These are phyloP conservation scores for Phytophthora tubulina DNA, from an alignment of 352 stramenopile species.

Conservation along the genomic window DNA sequence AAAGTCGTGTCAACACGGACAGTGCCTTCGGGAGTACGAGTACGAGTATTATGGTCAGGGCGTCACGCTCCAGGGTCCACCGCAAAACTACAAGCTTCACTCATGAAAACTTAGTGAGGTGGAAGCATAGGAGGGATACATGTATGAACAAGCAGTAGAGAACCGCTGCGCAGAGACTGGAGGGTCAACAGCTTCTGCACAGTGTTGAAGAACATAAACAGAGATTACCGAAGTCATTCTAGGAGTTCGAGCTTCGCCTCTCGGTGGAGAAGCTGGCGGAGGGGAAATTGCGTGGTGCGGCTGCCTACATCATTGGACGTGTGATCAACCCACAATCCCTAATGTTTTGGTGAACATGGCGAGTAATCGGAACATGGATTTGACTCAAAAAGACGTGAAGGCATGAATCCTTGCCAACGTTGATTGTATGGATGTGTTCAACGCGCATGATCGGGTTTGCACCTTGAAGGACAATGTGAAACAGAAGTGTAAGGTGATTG, in stretches of 20 bases:
- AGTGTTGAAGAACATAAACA: slow-evolving; percentile 7
- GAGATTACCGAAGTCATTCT: not conserved
- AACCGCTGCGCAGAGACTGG: slow-evolving; percentile 11
- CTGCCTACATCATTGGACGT: slow-evolving; percentile 5
- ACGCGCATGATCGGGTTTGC: not conserved
- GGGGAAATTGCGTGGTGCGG: not conserved
- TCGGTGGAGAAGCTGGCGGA: not conserved
- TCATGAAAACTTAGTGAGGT: slow-evolving; percentile 16
- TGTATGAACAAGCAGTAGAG: slow-evolving; percentile 9
- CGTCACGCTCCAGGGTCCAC: slow-evolving; percentile 10
- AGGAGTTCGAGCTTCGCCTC: slow-evolving; percentile 3
- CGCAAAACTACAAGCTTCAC: slow-evolving; percentile 8
- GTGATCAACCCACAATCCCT: not conserved
- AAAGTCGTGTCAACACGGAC: slow-evolving; percentile 12
- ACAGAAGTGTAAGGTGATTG: slow-evolving; percentile 10
- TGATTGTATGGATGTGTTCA: not conserved
- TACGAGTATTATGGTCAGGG: not conserved
- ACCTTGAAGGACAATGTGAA: not conserved
- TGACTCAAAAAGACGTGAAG: slow-evolving; percentile 19
- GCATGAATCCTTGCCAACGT: slow-evolving; percentile 6
- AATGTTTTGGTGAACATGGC: slow-evolving; percentile 13
- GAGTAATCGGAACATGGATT: slow-evolving; percentile 18
- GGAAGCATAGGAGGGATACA: not conserved
- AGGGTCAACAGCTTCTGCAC: not conserved
- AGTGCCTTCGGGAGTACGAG: not conserved